A percentile compares a stretch with the other conserved stretches of the same genome.
Evolutionary conservation across 2,329 filamentous ascomycete species (phyloP).

Genomic region (Exophiala viscosa): DNA sequence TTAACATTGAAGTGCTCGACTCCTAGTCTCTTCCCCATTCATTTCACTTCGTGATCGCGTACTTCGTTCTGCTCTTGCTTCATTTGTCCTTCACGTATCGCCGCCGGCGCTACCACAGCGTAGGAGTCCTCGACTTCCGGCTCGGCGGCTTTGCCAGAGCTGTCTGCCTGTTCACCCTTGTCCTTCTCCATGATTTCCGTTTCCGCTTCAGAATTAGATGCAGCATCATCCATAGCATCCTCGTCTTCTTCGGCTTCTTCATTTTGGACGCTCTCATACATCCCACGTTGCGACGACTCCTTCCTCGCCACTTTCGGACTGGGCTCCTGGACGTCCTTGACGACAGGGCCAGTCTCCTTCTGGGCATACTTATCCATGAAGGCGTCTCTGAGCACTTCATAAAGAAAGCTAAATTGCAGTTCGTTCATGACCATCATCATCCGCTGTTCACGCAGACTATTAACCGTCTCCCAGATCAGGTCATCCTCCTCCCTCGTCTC

Average conservation of each 20-base stretch:
- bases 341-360: constrained; percentile 22
- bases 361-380: constrained; percentile 63
- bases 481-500: constrained; percentile 53
- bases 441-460: constrained; percentile 76
- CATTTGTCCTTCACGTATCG: constrained; percentile 15
- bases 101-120: constrained; percentile 22
- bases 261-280: constrained; percentile 5
- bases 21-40: not conserved
- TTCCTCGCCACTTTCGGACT: constrained; percentile 24
- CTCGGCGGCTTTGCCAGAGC: not conserved
- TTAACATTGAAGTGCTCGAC: too few species aligned
- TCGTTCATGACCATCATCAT: constrained; percentile 95
- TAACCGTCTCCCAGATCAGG: constrained; percentile 73
- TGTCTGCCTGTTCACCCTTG: not conserved
- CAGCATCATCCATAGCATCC: constrained; percentile 15
- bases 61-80: constrained; percentile 12
- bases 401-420: constrained; percentile 79
- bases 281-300: constrained; percentile 13
- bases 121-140: constrained; percentile 21
- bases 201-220: constrained; percentile 21
- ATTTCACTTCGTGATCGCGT: constrained; percentile 14
- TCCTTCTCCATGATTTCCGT: constrained; percentile 26
- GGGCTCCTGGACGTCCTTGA: constrained; percentile 20
- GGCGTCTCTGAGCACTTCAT: constrained; percentile 71
- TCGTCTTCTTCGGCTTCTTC: constrained; percentile 10